phyloP scores from a whole-genome alignment of 140 eudicot genomes.

The Flaveria floridana region DNA sequence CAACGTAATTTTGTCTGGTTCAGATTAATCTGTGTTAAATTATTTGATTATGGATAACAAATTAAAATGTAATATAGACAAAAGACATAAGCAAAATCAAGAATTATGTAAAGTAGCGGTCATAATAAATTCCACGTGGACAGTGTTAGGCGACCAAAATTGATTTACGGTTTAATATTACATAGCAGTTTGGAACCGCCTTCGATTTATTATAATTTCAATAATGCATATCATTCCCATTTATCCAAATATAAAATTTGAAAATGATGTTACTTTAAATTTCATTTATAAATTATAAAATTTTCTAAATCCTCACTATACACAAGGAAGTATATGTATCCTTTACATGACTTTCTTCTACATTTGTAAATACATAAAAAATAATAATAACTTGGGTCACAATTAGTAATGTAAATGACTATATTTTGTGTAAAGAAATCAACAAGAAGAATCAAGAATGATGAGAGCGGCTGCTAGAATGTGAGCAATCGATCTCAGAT shows the following conservation, averaged over 20 bases:
- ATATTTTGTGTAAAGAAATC: too few species aligned
- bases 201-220: conserved; percentile 29
- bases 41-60: conserved; percentile 33
- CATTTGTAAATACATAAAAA: too few species aligned
- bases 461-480: too few species aligned
- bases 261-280: too few species aligned
- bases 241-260: neutral
- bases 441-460: too few species aligned
- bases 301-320: neutral
- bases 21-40: conserved; percentile 16
- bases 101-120: conserved; percentile 22
- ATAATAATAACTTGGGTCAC: too few species aligned
- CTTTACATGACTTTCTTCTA: too few species aligned
- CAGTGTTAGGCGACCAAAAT: conserved; percentile 43
- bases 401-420: too few species aligned
- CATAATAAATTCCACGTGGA: conserved; percentile 37
- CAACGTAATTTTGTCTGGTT: conserved; percentile 26
- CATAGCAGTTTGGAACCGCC: conserved; percentile 43
- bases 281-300: neutral
- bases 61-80: conserved; percentile 32
- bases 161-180: conserved; percentile 35
- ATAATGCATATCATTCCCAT: conserved; percentile 27
- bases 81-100: conserved; percentile 28
- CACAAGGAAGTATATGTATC: neutral
- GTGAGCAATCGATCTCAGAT: too few species aligned